Conservation (phyloP, 2,329 filamentous ascomycete genomes). For the Epicoccum sorghinum region DNA sequence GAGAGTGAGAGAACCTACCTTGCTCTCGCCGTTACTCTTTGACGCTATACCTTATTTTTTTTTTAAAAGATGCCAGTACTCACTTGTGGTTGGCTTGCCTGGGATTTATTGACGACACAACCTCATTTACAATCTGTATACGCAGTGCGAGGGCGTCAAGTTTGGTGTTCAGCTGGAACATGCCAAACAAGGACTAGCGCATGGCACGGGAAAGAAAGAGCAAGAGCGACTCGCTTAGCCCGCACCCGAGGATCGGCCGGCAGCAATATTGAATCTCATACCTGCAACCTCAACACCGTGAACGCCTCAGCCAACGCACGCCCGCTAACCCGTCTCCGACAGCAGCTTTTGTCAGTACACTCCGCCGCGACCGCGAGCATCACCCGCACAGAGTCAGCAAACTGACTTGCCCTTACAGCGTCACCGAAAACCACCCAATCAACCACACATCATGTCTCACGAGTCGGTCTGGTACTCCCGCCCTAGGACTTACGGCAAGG, state of each 20-base stretch:
- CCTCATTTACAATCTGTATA: too few species aligned
- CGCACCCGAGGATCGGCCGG: slow-evolving; percentile 31
- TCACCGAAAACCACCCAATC: slow-evolving; percentile 28
- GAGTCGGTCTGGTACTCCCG: slow-evolving; percentile 99
- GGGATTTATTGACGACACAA: too few species aligned
- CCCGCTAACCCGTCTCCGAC: slow-evolving; percentile 35
- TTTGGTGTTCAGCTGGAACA: background rate
- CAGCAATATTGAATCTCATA: slow-evolving; percentile 33
- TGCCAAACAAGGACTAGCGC: slow-evolving; percentile 7
- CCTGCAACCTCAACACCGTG: slow-evolving; percentile 24
- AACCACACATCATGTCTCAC: slow-evolving; percentile 75
- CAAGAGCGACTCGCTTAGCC: slow-evolving; percentile 28
- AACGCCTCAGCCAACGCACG: slow-evolving; percentile 37
- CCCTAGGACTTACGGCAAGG: slow-evolving; percentile 97
- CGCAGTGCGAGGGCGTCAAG: too few species aligned
- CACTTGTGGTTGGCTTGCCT: too few species aligned
- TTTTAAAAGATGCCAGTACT: too few species aligned
- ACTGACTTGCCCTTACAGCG: slow-evolving; percentile 30
- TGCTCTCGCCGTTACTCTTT: too few species aligned
- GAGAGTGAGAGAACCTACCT: too few species aligned
- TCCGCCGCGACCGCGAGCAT: background rate
- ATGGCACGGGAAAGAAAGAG: background rate
- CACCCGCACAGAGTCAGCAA: background rate
- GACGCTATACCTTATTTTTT: too few species aligned
- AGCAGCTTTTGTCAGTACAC: slow-evolving; percentile 33